phyloP scores from a whole-genome alignment of 106 monocot species.

The Triglochin maritima region DNA sequence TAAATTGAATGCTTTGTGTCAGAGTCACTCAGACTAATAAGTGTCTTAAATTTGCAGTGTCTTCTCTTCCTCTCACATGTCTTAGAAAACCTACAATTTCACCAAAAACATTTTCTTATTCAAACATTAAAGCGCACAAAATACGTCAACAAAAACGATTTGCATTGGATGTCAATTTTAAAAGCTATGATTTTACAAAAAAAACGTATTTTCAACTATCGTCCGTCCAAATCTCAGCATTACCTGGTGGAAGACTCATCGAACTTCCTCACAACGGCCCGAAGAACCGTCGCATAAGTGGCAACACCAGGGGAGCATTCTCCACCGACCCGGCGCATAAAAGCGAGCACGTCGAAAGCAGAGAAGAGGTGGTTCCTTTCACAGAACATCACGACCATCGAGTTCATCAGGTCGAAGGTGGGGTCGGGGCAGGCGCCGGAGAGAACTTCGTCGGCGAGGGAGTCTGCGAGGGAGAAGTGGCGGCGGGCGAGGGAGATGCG shows the following conservation, averaged over 20 bases:
- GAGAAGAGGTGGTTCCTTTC: slow-evolving; percentile 6
- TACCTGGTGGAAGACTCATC: slow-evolving; percentile 1
- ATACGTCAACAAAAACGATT: no score
- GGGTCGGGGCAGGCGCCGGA: slow-evolving; percentile 14
- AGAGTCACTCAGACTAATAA: no score
- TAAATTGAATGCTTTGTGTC: no score
- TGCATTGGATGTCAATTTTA: no score
- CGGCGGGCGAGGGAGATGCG: neutral
- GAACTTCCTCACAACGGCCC: neutral
- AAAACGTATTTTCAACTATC: no score
- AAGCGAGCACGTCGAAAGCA: slow-evolving; percentile 6
- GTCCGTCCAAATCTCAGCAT: no score
- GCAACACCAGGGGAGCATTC: slow-evolving; percentile 2
- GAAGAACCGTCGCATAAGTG: slow-evolving; percentile 1
- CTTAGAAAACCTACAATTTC: no score
- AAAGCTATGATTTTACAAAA: no score
- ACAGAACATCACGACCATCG: slow-evolving; percentile 8
- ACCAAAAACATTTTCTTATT: no score
- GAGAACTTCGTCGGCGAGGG: slow-evolving; percentile 10
- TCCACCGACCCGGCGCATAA: slow-evolving; percentile 3
- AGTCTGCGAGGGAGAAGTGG: slow-evolving; percentile 6
- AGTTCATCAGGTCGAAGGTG: slow-evolving; percentile 4
- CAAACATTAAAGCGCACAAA: no score
- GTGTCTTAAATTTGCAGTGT: no score
- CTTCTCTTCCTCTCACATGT: no score